These are phyloP conservation scores for Mycena haematopus DNA, from an alignment of 768 basidiomycete genomes.

Conservation along the genomic window DNA sequence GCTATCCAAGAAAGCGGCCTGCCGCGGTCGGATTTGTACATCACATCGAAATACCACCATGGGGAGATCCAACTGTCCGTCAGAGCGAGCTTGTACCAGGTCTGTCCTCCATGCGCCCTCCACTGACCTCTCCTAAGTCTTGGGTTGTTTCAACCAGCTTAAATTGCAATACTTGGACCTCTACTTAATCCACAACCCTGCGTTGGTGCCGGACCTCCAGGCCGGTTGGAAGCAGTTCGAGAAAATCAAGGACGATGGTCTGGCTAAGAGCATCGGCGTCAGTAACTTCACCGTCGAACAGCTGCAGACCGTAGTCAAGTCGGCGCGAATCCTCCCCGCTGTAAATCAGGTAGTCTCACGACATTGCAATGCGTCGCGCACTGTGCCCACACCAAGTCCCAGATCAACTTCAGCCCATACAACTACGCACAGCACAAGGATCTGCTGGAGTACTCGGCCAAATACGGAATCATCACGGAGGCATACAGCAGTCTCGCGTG, in stretches of 20 bases:
- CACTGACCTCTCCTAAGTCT: neutral
- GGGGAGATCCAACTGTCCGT: constrained; percentile 49
- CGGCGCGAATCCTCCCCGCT: constrained; percentile 62
- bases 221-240: constrained; percentile 50
- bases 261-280: constrained; percentile 70
- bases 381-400: neutral
- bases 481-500: constrained; percentile 63
- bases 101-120: constrained; percentile 32
- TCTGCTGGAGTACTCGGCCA: constrained; percentile 53
- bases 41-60: constrained; percentile 62
- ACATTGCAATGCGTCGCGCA: neutral
- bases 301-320: constrained; percentile 59
- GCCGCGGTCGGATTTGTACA: constrained; percentile 50
- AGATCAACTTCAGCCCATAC: constrained; percentile 66
- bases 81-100: constrained; percentile 57
- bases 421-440: constrained; percentile 55
- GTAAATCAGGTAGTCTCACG: constrained; percentile 68
- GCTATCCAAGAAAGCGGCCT: constrained; percentile 55
- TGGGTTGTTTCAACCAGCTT: constrained; percentile 48
- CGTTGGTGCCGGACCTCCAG: constrained; percentile 40
- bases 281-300: constrained; percentile 67
- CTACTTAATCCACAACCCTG: constrained; percentile 70
- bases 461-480: constrained; percentile 60
- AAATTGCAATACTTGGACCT: constrained; percentile 67
- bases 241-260: constrained; percentile 50